Evolutionary conservation across 306 rosid species (phyloP).

Genomic region (Mucuna pruriens): DNA sequence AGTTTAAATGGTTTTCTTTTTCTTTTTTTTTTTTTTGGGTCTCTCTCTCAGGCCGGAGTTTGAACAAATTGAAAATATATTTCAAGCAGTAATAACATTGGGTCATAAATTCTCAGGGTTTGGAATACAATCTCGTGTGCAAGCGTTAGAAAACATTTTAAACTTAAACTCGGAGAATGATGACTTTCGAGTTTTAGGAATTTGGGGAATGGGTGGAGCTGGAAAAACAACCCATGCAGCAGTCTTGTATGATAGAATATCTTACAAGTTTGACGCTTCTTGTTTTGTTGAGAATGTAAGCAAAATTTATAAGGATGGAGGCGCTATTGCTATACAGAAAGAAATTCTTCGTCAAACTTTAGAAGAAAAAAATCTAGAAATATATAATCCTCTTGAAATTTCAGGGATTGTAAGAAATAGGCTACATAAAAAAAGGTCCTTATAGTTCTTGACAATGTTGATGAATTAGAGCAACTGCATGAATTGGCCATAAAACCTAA

Average conservation of each 20-base stretch:
- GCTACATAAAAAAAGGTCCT: neutral
- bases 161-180: neutral
- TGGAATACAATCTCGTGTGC: neutral
- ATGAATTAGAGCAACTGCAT: slow-evolving; percentile 9
- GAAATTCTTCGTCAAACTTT: neutral
- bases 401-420: neutral
- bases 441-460: slow-evolving; percentile 34
- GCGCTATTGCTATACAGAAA: neutral
- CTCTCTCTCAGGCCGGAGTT: neutral
- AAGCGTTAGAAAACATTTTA: neutral
- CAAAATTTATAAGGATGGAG: neutral
- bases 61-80: neutral
- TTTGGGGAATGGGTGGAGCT: neutral
- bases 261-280: neutral
- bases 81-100: neutral
- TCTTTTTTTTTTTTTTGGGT: neutral
- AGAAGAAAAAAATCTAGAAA: neutral
- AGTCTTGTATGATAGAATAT: neutral
- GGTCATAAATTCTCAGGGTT: neutral
- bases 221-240: neutral
- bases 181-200: neutral
- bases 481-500: slow-evolving; percentile 5
- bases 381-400: neutral
- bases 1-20: too few species aligned
- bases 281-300: neutral